Evolutionary conservation across 176 grass and related monocot species (phyloP), one percentile per base, ranked within the genome.

Genomic region (Coix lacrymajobi): DNA sequence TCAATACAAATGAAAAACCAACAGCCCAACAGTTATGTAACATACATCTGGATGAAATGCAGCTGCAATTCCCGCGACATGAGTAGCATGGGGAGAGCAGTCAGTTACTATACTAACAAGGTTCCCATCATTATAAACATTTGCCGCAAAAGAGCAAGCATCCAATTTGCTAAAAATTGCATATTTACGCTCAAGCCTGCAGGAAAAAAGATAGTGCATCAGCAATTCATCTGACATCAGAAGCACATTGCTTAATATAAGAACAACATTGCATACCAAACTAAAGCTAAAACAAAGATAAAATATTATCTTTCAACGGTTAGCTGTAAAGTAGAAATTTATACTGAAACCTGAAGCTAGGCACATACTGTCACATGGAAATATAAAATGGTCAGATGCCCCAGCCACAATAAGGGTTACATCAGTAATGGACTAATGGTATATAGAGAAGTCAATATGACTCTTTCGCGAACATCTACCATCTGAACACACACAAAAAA

Each of bases 61-160:
- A 86, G 96, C 88, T 62, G 96, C 88, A 91, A 98, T 98, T 70
- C 96, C 96, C 7, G 96, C 92, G n/a, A 98, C 96, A 88, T 98
- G 96, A 69, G 96, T 98, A 66, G 88, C 96, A 65, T 98, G 96
- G 8, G 96, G 80, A 78, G 96, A 98, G 80, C 96, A 98, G 86
- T 98, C 96, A 88, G 96, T 98, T 43, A 98, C 96, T 85, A 98
- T 90, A 71, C 92, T 98, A 75, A 98, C 92, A 64, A 98, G 87
- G 85, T 98, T 98, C 33, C 96, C 96, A 61, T 98, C 89, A 90
- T 95, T 80, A 61, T 98, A 98, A 73, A 98, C 79, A 84, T 98
- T 98, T 58, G 96, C 80, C 58, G 90, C 96, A 79, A 98, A 98
- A 78, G 96, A 93, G 82, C 96, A 98, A 89, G 92, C 92, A 79